Percentiles rank a stretch among this genome's conserved stretches.
These are phyloP conservation scores for Fusarium sarcochroum DNA, from an alignment of 2,329 filamentous ascomycete species.

Conservation along the genomic window DNA sequence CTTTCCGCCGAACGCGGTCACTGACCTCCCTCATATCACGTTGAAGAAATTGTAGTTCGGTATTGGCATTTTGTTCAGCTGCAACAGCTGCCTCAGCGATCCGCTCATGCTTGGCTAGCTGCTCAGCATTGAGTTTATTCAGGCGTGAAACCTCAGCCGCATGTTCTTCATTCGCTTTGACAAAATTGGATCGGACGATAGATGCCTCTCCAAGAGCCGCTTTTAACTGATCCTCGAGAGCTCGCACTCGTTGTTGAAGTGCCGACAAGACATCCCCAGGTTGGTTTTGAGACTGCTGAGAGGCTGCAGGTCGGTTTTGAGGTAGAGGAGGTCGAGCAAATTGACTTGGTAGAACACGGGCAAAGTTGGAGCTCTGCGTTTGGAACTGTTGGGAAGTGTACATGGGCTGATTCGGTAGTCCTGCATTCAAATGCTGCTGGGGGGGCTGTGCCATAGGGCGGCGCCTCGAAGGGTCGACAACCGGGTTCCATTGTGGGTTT, in stretches of 20 bases:
- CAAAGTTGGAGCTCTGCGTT: conserved; percentile 48
- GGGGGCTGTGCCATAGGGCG: conserved; percentile 28
- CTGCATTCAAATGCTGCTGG: conserved; percentile 31
- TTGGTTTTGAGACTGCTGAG: conserved; percentile 48
- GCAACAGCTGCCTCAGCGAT: conserved; percentile 75
- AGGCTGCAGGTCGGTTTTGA: conserved; percentile 42
- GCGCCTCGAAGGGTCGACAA: conserved; percentile 47
- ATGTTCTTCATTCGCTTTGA: conserved; percentile 72
- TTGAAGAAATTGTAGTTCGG: conserved; percentile 79
- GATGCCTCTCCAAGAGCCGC: conserved; percentile 79
- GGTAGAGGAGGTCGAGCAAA: conserved; percentile 56
- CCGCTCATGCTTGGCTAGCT: conserved; percentile 73
- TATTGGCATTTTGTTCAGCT: conserved; percentile 75
- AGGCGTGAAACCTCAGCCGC: conserved; percentile 73
- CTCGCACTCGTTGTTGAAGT: conserved; percentile 66
- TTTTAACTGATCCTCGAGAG: conserved; percentile 69
- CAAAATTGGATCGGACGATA: conserved; percentile 80
- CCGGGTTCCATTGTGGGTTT: conserved; percentile 58
- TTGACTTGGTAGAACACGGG: conserved; percentile 57
- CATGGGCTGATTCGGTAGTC: conserved; percentile 40
- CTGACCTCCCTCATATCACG: conserved; percentile 76
- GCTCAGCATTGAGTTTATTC: conserved; percentile 74
- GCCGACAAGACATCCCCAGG: conserved; percentile 58
- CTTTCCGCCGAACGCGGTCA: conserved; percentile 64
- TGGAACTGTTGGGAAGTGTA: conserved; percentile 52